Percentiles rank a stretch among this genome's conserved stretches.
phyloP scores from a whole-genome alignment of 805 yeast species.

The Starmerella geochares region DNA sequence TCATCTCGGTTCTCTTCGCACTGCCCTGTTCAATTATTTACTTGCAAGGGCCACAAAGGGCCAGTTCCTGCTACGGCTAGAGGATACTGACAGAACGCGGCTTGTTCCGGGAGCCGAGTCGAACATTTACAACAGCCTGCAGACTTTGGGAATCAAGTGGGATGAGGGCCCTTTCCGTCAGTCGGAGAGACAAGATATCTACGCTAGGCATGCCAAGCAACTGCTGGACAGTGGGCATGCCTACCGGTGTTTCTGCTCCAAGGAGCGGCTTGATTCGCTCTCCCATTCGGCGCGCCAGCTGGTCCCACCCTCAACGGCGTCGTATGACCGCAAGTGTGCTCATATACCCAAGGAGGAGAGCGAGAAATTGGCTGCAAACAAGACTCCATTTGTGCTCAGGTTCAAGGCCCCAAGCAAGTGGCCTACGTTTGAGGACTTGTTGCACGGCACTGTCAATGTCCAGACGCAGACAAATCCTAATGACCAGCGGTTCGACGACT shows the following conservation, averaged over 20 bases:
- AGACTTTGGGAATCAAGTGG: constrained; percentile 63
- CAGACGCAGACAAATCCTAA: constrained; percentile 66
- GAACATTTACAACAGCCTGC: constrained; percentile 60
- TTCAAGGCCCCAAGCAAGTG: constrained; percentile 66
- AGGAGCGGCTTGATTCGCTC: constrained; percentile 58
- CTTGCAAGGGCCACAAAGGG: constrained; percentile 75
- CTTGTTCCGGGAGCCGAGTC: constrained; percentile 73
- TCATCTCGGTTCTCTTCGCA: constrained; percentile 88
- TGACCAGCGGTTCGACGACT: constrained; percentile 80
- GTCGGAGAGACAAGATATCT: constrained; percentile 63
- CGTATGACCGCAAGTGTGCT: constrained; percentile 78
- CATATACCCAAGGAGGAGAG: constrained; percentile 39
- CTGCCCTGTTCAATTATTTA: constrained; percentile 82
- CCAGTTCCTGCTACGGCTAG: constrained; percentile 67
- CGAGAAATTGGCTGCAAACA: constrained; percentile 29
- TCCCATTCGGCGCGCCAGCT: constrained; percentile 63
- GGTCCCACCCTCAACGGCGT: constrained; percentile 81
- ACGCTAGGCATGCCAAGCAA: constrained; percentile 46
- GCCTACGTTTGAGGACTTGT: constrained; percentile 56
- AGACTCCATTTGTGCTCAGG: constrained; percentile 46
- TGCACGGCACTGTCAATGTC: constrained; percentile 66
- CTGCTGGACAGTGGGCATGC: constrained; percentile 61
- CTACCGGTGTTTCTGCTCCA: constrained; percentile 77
- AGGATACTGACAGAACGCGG: constrained; percentile 84
- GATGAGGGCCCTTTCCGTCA: constrained; percentile 86